Conservation (phyloP, 345 rosid genomes). For the Eucalyptus fibrosa region DNA sequence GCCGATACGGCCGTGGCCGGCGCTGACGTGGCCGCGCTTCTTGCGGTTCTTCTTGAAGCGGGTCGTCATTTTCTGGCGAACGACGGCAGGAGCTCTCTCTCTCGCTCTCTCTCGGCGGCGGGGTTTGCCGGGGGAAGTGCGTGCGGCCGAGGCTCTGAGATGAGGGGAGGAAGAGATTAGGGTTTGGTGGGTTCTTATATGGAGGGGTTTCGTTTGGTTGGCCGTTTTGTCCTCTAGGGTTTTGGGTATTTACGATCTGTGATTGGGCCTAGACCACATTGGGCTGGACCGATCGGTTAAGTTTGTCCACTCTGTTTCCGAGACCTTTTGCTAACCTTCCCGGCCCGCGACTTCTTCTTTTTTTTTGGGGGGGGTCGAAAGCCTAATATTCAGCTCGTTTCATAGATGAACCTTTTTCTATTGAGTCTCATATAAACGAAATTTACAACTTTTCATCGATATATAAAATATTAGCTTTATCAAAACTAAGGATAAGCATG, state of each 20-base stretch:
- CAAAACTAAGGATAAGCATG: not conserved
- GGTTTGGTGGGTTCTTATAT: conserved; percentile 2
- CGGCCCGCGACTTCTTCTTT: not conserved
- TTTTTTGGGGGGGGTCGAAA: not conserved
- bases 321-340: not conserved
- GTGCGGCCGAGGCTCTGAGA: not conserved
- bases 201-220: not conserved
- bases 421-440: not conserved
- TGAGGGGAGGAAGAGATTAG: not conserved
- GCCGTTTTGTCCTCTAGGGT: conserved; percentile 11
- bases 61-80: conserved; percentile 11
- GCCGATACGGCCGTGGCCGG: conserved; percentile 38
- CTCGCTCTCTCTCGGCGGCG: not conserved
- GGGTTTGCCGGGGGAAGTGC: not conserved
- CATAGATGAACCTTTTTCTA: not conserved
- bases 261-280: not conserved
- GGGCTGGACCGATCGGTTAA: not conserved
- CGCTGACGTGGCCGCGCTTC: conserved; percentile 39
- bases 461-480: not conserved
- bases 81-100: not conserved
- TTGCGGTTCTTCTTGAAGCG: conserved; percentile 40
- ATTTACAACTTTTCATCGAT: not conserved
- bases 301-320: not conserved
- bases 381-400: not conserved
- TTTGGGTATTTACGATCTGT: not conserved